phyloP scores from a whole-genome alignment of 768 basidiomycete species.

The Tylopilus rubrobrunneus region DNA sequence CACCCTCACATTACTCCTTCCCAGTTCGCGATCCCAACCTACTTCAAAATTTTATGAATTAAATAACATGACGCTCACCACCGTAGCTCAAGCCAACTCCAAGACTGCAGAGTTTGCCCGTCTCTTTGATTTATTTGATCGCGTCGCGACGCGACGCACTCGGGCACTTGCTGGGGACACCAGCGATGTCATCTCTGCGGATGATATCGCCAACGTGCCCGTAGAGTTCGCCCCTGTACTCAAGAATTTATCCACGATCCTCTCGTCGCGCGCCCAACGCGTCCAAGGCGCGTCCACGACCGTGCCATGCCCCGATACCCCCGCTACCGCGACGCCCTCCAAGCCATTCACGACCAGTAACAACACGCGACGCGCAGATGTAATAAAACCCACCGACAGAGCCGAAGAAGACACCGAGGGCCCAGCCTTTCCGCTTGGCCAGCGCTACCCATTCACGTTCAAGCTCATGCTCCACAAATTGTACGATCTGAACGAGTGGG shows the following conservation, averaged over 20 bases:
- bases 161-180: constrained; percentile 20
- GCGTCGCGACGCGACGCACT: constrained; percentile 44
- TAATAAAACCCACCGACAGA: constrained; percentile 13
- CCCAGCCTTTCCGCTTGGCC: constrained; percentile 39
- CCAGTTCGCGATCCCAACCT: background rate
- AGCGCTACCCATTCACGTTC: constrained; percentile 57
- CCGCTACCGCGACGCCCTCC: constrained; percentile 13
- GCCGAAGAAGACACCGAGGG: constrained; percentile 26
- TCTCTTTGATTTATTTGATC: constrained; percentile 53
- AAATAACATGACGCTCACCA: constrained; percentile 16
- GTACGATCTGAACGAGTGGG: constrained; percentile 59
- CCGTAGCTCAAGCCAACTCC: constrained; percentile 26
- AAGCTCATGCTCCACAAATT: constrained; percentile 65
- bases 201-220: constrained; percentile 30
- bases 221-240: constrained; percentile 31
- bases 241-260: constrained; percentile 35
- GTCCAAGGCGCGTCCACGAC: background rate
- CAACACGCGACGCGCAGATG: background rate
- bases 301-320: constrained; percentile 23
- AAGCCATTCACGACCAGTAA: background rate
- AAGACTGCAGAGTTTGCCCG: constrained; percentile 51
- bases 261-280: constrained; percentile 25
- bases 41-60: constrained; percentile 3
- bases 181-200: constrained; percentile 23
- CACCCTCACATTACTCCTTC: background rate